Percentiles rank a stretch among this genome's conserved stretches.
phyloP scores from a whole-genome alignment of 768 basidiomycete species.

The Leucocoprinus sp. region DNA sequence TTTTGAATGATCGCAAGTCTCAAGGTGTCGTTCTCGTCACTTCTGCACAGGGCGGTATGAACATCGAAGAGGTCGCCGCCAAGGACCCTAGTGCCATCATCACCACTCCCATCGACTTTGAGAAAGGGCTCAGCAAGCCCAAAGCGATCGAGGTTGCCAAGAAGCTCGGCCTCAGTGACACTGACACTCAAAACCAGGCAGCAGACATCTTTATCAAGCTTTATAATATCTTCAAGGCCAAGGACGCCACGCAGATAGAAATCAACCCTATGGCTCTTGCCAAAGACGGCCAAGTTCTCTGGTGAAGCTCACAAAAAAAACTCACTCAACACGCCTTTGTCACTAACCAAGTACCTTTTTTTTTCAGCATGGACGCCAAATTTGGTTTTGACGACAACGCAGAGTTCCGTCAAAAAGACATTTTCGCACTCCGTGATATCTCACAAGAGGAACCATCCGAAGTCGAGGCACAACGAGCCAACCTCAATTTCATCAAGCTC shows the following conservation, averaged over 20 bases:
- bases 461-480: constrained; percentile 94
- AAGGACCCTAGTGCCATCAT: constrained; percentile 94
- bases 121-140: constrained; percentile 66
- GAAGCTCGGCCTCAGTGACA: constrained; percentile 82
- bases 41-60: constrained; percentile 97
- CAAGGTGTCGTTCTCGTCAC: constrained; percentile 90
- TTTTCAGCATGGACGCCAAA: constrained; percentile 94
- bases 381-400: constrained; percentile 99
- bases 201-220: constrained; percentile 91
- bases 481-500: constrained; percentile 98
- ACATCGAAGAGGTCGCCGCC: constrained; percentile 98
- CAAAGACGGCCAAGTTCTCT: constrained; percentile 84
- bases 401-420: constrained; percentile 90
- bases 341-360: constrained; percentile 1
- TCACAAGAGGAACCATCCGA: constrained; percentile 96
- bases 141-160: constrained; percentile 75
- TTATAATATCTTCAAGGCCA: constrained; percentile 96
- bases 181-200: constrained; percentile 68
- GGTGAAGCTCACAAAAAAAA: constrained; percentile 42
- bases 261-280: constrained; percentile 98
- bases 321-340: background rate
- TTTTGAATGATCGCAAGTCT: constrained; percentile 87
- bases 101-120: constrained; percentile 84
- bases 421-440: constrained; percentile 84
- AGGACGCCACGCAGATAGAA: constrained; percentile 98